Evolutionary conservation across 306 rosid genomes (phyloP), one percentile per base, ranked within the genome.

Genomic region (Cucumis hystrix): DNA sequence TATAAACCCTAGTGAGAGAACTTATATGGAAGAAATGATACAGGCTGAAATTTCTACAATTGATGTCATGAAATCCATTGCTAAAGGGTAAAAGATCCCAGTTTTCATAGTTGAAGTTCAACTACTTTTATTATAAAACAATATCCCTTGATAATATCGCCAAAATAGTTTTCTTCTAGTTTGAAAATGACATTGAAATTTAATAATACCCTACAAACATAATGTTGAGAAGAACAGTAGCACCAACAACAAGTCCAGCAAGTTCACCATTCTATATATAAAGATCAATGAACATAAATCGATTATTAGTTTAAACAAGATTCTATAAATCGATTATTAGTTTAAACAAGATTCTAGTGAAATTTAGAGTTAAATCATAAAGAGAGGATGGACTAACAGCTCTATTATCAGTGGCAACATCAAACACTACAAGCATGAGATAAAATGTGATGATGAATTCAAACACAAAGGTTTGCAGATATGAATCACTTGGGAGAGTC

Each of bases 171-270:
- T 67, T 40, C 54, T 67, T 40, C 10, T 64, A 64, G 51, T 68
- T 69, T 20, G 30, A 25, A 47, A 25, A 52, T 52, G 15, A 73
- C 10, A 39, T 33, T 20, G 13, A 74, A 49, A 37, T 56, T 51
- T 16, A 18, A 25, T 87, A 95, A 25, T 87, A 95, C 98, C 91
- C 97, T 57, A 90, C 83, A 80, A 92, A 83, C 81, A 92, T 49
- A 57, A 90, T 96, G 64, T 91, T 89, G n/a, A 94, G 86, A 33
- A 94, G 89, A 63, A 94, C 82, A 0, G 97, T 90, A 20, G 91
- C 74, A 11, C 98, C 98, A 21, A 94, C 79, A 4, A 96, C 97
- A 52, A 91, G 80, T 13, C 98, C 98, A 6, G 97, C 97, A 80
- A 95, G 85, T 83, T 92, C 97, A 28, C 98, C 98, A 41, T 92